phyloP scores from a whole-genome alignment of 495 filamentous ascomycete species.

The Hypomontagnella submonticulosa region DNA sequence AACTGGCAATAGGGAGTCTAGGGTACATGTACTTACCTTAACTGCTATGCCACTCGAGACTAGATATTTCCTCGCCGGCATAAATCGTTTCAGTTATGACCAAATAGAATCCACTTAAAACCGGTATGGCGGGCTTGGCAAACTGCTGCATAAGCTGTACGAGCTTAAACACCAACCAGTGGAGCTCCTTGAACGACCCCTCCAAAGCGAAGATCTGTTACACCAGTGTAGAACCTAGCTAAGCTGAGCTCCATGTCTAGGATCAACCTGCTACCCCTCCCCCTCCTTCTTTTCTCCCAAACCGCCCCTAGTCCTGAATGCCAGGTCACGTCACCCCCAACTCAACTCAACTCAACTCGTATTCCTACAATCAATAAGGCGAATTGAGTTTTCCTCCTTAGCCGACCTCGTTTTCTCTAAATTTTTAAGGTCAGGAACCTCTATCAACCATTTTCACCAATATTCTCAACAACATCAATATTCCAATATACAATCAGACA shows the following conservation, averaged over 20 bases:
- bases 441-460: slow-evolving; percentile 11
- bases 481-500: slow-evolving; percentile 14
- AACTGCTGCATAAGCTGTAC: slow-evolving; percentile 26
- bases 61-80: slow-evolving; percentile 19
- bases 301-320: slow-evolving; percentile 21
- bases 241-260: slow-evolving; percentile 15
- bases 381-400: slow-evolving; percentile 13
- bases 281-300: slow-evolving; percentile 37
- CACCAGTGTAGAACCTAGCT: slow-evolving; percentile 14
- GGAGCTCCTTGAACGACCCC: slow-evolving; percentile 13
- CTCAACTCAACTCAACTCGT: slow-evolving; percentile 4
- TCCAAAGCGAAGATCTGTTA: slow-evolving; percentile 39
- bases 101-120: slow-evolving; percentile 38
- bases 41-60: neutral
- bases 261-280: slow-evolving; percentile 35
- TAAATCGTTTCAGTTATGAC: slow-evolving; percentile 44
- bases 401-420: slow-evolving; percentile 3
- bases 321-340: slow-evolving; percentile 38
- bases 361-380: slow-evolving; percentile 7
- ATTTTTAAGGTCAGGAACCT: slow-evolving; percentile 13
- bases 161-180: slow-evolving; percentile 36
- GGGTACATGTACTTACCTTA: neutral
- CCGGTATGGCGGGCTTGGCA: slow-evolving; percentile 38
- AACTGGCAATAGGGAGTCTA: no score
- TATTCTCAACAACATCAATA: slow-evolving; percentile 11